A percentile compares a stretch with the other conserved stretches of the same genome.
These are phyloP conservation scores for Tylopilus felleus DNA, from an alignment of 768 basidiomycete genomes.

Conservation along the genomic window DNA sequence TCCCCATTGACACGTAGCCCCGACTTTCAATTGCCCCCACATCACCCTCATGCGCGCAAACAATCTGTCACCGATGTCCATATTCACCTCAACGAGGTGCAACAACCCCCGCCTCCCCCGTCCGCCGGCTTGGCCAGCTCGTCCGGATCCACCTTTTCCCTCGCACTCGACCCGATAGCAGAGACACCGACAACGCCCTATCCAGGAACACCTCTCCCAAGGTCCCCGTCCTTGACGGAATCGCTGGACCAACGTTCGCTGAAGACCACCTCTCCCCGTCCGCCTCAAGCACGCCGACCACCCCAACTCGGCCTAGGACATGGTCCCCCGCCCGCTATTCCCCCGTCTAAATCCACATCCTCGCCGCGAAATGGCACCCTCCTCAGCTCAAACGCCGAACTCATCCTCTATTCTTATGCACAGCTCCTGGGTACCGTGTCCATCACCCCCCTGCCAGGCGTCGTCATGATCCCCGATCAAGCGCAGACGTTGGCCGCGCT, in stretches of 20 bases:
- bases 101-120: slow-evolving; percentile 17
- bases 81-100: slow-evolving; percentile 32
- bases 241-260: slow-evolving; percentile 19
- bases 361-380: slow-evolving; percentile 42
- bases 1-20: slow-evolving; percentile 46
- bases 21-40: slow-evolving; percentile 48
- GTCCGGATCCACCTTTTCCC: slow-evolving; percentile 46
- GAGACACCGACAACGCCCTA: slow-evolving; percentile 40
- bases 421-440: slow-evolving; percentile 70
- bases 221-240: slow-evolving; percentile 28
- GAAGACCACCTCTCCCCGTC: slow-evolving; percentile 28
- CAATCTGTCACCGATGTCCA: slow-evolving; percentile 60
- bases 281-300: slow-evolving; percentile 30
- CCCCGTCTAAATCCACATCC: slow-evolving; percentile 11
- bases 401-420: slow-evolving; percentile 82
- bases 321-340: slow-evolving; percentile 29
- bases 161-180: slow-evolving; percentile 47
- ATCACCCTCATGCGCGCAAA: slow-evolving; percentile 79
- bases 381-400: slow-evolving; percentile 52
- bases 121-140: slow-evolving; percentile 31
- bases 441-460: slow-evolving; percentile 48
- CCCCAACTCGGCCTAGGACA: slow-evolving; percentile 48
- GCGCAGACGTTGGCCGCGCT: slow-evolving; percentile 43
- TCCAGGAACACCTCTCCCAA: slow-evolving; percentile 35
- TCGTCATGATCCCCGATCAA: slow-evolving; percentile 43